Conservation (phyloP, 2,329 filamentous ascomycete species). For the Magnaporthiopsis poae region DNA sequence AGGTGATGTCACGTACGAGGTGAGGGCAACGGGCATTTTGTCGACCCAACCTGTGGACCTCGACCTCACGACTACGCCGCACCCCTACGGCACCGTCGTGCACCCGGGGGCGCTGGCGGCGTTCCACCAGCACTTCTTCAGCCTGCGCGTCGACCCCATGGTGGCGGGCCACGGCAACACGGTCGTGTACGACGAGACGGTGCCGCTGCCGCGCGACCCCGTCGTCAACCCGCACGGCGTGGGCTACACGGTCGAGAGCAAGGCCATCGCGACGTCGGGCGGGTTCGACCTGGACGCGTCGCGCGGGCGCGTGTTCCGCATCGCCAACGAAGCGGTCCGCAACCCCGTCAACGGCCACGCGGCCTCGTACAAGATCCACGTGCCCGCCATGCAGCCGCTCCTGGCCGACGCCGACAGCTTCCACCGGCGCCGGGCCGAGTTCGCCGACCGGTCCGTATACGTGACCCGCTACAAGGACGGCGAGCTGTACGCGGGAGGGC, state of each 20-base stretch:
- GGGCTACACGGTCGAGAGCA: conserved; percentile 33
- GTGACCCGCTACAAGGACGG: conserved; percentile 33
- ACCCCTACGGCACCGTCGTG: conserved; percentile 51
- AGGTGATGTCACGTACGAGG: conserved; percentile 51
- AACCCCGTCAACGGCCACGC: conserved; percentile 35
- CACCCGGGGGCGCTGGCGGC: conserved; percentile 54
- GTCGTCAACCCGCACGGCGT: conserved; percentile 42
- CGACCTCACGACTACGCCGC: conserved; percentile 41
- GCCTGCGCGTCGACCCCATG: conserved; percentile 53
- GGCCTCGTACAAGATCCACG: conserved; percentile 36
- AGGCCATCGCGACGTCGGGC: conserved; percentile 30
- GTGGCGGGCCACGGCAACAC: conserved; percentile 51
- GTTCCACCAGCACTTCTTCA: conserved; percentile 64
- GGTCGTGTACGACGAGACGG: conserved; percentile 29
- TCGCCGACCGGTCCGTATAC: conserved; percentile 34
- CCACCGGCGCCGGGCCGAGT: conserved; percentile 32
- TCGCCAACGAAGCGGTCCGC: conserved; percentile 32
- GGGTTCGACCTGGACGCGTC: conserved; percentile 40
- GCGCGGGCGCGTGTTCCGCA: conserved; percentile 39
- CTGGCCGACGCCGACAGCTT: conserved; percentile 29
- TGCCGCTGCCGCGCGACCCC: conserved; percentile 30
- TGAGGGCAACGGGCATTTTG: conserved; percentile 56
- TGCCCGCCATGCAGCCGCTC: conserved; percentile 35
- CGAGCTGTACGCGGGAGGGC: conserved; percentile 33
- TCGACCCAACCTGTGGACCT: conserved; percentile 49